Percentiles rank a stretch among this genome's conserved stretches.
These are phyloP conservation scores for Pseudomassariella vexata DNA, from an alignment of 2,329 filamentous ascomycete genomes.

Conservation along the genomic window DNA sequence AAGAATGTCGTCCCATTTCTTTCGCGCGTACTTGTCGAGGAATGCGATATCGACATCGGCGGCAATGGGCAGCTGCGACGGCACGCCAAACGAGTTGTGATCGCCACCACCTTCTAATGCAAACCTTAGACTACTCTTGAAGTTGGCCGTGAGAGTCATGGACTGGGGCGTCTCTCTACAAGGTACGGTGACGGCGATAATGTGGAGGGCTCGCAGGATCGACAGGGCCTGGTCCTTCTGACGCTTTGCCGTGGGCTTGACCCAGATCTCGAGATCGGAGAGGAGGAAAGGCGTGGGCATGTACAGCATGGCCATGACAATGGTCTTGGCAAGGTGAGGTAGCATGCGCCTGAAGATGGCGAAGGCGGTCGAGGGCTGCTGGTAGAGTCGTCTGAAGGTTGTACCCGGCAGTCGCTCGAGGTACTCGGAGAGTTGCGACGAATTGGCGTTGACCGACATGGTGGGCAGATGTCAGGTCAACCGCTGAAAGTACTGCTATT, in stretches of 20 bases:
- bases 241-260: conserved; percentile 59
- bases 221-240: conserved; percentile 80
- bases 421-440: conserved; percentile 73
- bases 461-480: conserved; percentile 5
- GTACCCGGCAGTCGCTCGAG: conserved; percentile 86
- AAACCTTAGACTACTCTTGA: conserved; percentile 75
- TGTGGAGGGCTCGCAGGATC: conserved; percentile 79
- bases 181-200: conserved; percentile 61
- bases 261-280: conserved; percentile 80
- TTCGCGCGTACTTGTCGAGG: conserved; percentile 78
- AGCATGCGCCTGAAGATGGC: conserved; percentile 98
- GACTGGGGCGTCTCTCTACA: conserved; percentile 61
- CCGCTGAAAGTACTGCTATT: no score
- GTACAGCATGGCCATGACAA: conserved; percentile 94
- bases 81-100: conserved; percentile 86
- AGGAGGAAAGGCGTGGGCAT: conserved; percentile 74
- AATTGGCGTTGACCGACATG: conserved; percentile 26
- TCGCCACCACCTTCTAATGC: conserved; percentile 83
- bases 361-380: conserved; percentile 90
- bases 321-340: conserved; percentile 85
- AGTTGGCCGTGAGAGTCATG: conserved; percentile 74
- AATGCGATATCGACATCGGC: conserved; percentile 62
- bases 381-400: conserved; percentile 87
- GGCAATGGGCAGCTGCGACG: conserved; percentile 59
- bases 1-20: conserved; percentile 92